phyloP scores from a whole-genome alignment of 176 grass and related monocot genomes.

The Phoenix dactylifera region DNA sequence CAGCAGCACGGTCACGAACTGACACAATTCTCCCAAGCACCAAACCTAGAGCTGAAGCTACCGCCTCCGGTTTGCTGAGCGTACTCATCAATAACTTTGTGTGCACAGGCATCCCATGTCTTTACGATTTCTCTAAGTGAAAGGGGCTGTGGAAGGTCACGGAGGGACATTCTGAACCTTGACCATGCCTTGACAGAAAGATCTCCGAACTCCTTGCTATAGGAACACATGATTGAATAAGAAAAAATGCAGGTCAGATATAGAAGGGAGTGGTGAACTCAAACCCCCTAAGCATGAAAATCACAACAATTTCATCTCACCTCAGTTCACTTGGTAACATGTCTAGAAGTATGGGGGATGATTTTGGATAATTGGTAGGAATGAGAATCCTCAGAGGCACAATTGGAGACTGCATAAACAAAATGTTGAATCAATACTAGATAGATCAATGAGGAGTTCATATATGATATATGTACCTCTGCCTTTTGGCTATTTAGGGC shows the following conservation, averaged over 20 bases:
- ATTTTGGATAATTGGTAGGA: constrained; percentile 83
- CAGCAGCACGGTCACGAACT: constrained; percentile 21
- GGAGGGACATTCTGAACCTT: constrained; percentile 57
- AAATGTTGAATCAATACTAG: too few species aligned
- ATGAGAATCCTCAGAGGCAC: constrained; percentile 83
- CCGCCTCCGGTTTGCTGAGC: constrained; percentile 79
- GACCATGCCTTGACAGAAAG: constrained; percentile 64
- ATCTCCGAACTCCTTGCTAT: constrained; percentile 53
- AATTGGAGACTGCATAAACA: constrained; percentile 62
- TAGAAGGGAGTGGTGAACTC: too few species aligned
- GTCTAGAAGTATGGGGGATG: constrained; percentile 80
- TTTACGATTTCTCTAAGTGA: constrained; percentile 72
- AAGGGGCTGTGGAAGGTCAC: constrained; percentile 59
- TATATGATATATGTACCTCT: too few species aligned
- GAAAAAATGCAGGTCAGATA: neutral
- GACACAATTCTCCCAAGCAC: constrained; percentile 63
- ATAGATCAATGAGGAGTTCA: too few species aligned
- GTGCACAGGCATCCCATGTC: constrained; percentile 69
- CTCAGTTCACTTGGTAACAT: constrained; percentile 75
- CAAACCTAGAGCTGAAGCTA: constrained; percentile 81
- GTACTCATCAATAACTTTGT: constrained; percentile 69
- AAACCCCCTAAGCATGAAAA: too few species aligned
- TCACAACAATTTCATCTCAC: constrained; percentile 12
- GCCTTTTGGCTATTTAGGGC: neutral
- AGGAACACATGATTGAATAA: neutral